A percentile compares a stretch with the other conserved stretches of the same genome.
These are phyloP conservation scores for Colletotrichum cordylinicola DNA, from an alignment of 2,329 filamentous ascomycete genomes.

Conservation along the genomic window DNA sequence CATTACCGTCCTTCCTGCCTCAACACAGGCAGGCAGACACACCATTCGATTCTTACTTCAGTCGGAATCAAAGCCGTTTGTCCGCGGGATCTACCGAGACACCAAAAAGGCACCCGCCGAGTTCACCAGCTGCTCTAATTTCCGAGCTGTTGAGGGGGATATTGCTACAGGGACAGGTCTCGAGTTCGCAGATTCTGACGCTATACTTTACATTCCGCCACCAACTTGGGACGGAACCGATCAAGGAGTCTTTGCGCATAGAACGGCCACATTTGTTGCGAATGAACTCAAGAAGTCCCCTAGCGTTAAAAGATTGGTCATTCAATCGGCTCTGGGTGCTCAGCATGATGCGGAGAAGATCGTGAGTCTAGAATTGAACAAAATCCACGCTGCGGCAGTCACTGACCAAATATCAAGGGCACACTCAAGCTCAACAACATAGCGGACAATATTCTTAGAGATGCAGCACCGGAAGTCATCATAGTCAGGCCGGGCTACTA, in stretches of 20 bases:
- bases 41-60: slow-evolving; percentile 32
- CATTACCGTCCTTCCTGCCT: slow-evolving; percentile 37
- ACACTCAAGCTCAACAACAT: slow-evolving; percentile 27
- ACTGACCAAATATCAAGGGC: slow-evolving; percentile 25
- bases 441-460: slow-evolving; percentile 23
- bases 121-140: slow-evolving; percentile 29
- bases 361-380: slow-evolving; percentile 19
- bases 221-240: slow-evolving; percentile 32
- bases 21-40: slow-evolving; percentile 33
- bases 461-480: slow-evolving; percentile 23
- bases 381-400: not conserved
- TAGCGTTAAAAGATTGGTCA: slow-evolving; percentile 25
- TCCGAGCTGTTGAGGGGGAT: slow-evolving; percentile 34
- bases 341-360: slow-evolving; percentile 30
- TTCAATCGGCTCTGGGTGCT: slow-evolving; percentile 33
- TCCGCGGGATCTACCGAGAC: slow-evolving; percentile 36
- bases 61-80: slow-evolving; percentile 18
- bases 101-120: slow-evolving; percentile 34
- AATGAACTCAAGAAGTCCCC: slow-evolving; percentile 21
- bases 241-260: slow-evolving; percentile 28
- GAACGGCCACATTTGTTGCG: slow-evolving; percentile 28
- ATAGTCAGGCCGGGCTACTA: slow-evolving; percentile 25
- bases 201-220: slow-evolving; percentile 38
- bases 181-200: slow-evolving; percentile 33
- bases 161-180: slow-evolving; percentile 26